These are phyloP conservation scores for Tricholoma flavovirens DNA, from an alignment of 768 basidiomycete species.

Conservation along the genomic window DNA sequence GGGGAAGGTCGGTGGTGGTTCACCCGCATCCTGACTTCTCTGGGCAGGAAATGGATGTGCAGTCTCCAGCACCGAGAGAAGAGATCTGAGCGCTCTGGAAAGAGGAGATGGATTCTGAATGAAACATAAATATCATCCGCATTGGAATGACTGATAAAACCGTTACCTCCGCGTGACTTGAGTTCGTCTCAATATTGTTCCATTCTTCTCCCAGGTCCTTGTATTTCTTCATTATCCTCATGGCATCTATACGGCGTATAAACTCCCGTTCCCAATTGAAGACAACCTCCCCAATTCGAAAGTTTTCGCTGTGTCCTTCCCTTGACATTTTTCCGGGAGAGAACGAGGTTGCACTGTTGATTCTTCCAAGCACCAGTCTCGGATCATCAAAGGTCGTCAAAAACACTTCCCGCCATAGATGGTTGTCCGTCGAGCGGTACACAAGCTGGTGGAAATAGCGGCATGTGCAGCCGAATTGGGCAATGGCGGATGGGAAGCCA, in stretches of 20 bases:
- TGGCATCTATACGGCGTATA: slow-evolving; percentile 12
- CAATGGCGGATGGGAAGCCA: slow-evolving; percentile 12
- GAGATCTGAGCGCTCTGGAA: slow-evolving; percentile 8
- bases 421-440: slow-evolving; percentile 11
- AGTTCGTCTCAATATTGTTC: slow-evolving; percentile 6
- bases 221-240: slow-evolving; percentile 8
- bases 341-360: slow-evolving; percentile 1
- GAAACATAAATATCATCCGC: background rate
- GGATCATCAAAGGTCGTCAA: slow-evolving; percentile 48
- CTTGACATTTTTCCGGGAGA: slow-evolving; percentile 4
- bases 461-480: slow-evolving; percentile 12
- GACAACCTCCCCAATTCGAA: background rate
- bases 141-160: background rate
- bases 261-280: slow-evolving; percentile 19
- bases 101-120: slow-evolving; percentile 3
- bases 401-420: slow-evolving; percentile 45
- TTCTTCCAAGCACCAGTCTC: slow-evolving; percentile 17
- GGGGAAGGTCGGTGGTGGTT: slow-evolving; percentile 6
- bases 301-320: background rate
- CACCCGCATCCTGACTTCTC: background rate
- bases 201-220: background rate
- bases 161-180: slow-evolving; percentile 1
- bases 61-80: slow-evolving; percentile 14
- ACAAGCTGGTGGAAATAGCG: slow-evolving; percentile 13
- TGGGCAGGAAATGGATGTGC: slow-evolving; percentile 10